Evolutionary conservation across 352 stramenopile species (phyloP), one percentile per base, ranked within the genome.

Genomic region (Globisporangium yorkense): DNA sequence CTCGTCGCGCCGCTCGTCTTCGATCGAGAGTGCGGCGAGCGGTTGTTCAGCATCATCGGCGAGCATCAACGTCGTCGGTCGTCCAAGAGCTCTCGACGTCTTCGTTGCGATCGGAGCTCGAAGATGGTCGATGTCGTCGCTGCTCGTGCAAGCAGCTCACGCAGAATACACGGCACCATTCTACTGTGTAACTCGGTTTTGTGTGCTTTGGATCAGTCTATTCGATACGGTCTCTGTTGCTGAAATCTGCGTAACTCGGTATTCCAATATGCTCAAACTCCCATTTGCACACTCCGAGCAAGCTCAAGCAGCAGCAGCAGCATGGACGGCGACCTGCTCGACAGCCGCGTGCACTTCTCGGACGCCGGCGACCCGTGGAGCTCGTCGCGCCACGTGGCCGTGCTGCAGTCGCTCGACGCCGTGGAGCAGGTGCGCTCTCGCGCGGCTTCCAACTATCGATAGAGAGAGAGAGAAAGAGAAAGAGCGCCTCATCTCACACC

Each of bases 261-360:
- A 21, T 52, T 40, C 40, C 9, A 13, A 13, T 52, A 27, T 27
- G 20, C 8, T 20, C 44, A 35, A 46, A 24, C 31, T 7, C 31
- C 31, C 5, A 10, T 35, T 35, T 35, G 0, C 31, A 35, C 31
- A 35, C 31, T 35, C 31, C 8, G 3, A 35, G 31, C 31, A 35
- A 35, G 31, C 5, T 37, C 13, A 51, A 51, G 33, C n/a, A 39
- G 37, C 21, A 18, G 18, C 13, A 45, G 40, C 40, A 35, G 20
- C 16, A 88, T 87, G 77, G 76, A 88, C 49, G 63, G 67, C 46
- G 76, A 87, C 55, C 61, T 81, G 48, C 24, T 39, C 35, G 79
- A 91, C 57, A 83, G 79, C 49, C 82, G 80, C 63, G 82, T 92
- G 67, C 82, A 92, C 53, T 92, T 92, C 59, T 89, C 77, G 48